Percentiles rank a stretch among this genome's conserved stretches.
These are phyloP conservation scores for Apophysomyces elegans DNA, from an alignment of 371 early-diverging fungal species.

Conservation along the genomic window DNA sequence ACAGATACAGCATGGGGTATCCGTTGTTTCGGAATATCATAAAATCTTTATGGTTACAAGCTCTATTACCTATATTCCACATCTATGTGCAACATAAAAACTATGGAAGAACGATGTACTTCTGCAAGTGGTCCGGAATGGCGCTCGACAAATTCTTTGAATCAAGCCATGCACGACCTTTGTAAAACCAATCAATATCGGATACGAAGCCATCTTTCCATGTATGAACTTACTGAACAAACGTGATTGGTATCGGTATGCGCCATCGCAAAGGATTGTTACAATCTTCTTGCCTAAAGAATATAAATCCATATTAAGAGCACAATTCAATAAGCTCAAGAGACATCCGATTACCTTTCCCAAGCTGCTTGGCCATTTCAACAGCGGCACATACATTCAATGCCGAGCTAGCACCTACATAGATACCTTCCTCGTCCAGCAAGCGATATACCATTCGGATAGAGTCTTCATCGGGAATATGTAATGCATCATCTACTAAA, in stretches of 20 bases:
- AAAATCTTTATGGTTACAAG: background rate
- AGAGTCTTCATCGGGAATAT: constrained; percentile 82
- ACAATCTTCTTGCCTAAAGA: constrained; percentile 69
- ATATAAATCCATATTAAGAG: background rate
- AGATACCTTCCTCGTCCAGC: constrained; percentile 93
- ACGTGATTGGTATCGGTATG: constrained; percentile 90
- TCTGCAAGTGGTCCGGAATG: constrained; percentile 84
- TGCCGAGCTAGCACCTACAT: constrained; percentile 92
- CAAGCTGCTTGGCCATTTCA: constrained; percentile 86
- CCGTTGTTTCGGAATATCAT: background rate
- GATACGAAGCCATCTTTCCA: background rate
- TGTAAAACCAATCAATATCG: background rate
- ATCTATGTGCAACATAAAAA: background rate
- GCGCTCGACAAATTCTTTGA: constrained; percentile 77
- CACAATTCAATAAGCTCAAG: background rate
- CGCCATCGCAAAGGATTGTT: constrained; percentile 92
- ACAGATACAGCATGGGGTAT: too few species aligned
- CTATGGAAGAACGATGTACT: constrained; percentile 77
- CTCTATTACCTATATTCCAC: background rate
- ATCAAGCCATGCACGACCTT: constrained; percentile 79
- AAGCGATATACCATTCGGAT: constrained; percentile 85
- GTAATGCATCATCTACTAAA: constrained; percentile 82
- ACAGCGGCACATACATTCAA: constrained; percentile 93
- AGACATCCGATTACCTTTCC: constrained; percentile 60
- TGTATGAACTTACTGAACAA: constrained; percentile 71